Evolutionary conservation across 2,329 filamentous ascomycete species (phyloP), one percentile per base, ranked within the genome.

Genomic region (Fusarium compactum): DNA sequence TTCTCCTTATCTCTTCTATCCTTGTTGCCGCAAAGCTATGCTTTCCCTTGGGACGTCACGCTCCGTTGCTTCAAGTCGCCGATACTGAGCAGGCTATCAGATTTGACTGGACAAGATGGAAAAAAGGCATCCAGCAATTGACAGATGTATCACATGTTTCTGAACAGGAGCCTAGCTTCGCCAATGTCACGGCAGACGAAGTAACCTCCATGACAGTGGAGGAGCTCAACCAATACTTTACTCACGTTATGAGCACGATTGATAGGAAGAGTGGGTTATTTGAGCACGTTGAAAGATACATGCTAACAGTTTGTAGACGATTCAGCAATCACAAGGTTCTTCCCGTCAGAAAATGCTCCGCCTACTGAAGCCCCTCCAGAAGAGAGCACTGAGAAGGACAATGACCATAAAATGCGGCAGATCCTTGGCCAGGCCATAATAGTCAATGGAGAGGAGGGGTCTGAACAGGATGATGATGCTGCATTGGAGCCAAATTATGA

Each of bases 21-120:
- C 83, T 97, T 4, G 85, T 97, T 16, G 89, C 92, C 6, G 89
- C 91, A 6, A 98, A 98, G 74, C 79, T 97, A 4, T 84, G 92
- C 22, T 94, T 93, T 73, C 93, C 95, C 0, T 89, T 97, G 46
- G 89, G 93, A 74, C 82, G 83, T 24, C 74, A 84, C 70, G 86
- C 85, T 10, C 79, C 76, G 38, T 84, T 82, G 20, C 54, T 74
- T 24, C 51, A 50, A 29, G 48, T 43, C n/a, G 53, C 51, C 22
- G 25, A 30, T 38, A 29, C 38, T 22, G 77, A 55, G 65, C 75
- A 44, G 24, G 60, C 22, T 27, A 25, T 73, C 18, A 54, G 34
- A 29, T 73, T 98, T 58, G 83, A 95, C 76, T 98, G 95, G 95
- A 68, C 79, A 1, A 80, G 79, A 30, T 98, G 95, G 95, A 81